Conservation (phyloP, 306 rosid genomes). For the Inga oerstediana region DNA sequence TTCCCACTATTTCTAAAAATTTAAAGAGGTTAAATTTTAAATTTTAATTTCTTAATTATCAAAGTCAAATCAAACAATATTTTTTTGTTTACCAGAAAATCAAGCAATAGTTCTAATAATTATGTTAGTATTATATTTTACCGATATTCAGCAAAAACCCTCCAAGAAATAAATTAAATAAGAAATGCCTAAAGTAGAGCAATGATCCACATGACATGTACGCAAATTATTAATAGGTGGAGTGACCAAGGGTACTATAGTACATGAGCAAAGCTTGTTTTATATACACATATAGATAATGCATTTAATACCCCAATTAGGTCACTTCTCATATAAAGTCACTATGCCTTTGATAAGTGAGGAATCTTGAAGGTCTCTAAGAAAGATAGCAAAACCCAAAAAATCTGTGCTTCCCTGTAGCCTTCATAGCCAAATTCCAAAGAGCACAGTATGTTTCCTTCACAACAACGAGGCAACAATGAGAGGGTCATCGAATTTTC, state of each 20-base stretch:
- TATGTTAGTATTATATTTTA: not conserved
- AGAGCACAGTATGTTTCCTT: constrained; percentile 58
- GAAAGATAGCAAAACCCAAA: constrained; percentile 34
- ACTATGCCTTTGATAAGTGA: not conserved
- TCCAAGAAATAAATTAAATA: not conserved
- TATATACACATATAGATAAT: not conserved
- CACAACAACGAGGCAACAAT: constrained; percentile 65
- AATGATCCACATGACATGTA: constrained; percentile 28
- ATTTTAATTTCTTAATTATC: not conserved
- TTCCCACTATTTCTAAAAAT: not conserved
- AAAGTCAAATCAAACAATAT: not conserved
- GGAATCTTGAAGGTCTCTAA: constrained; percentile 44
- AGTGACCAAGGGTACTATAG: not conserved
- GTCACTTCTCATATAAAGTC: constrained; percentile 30
- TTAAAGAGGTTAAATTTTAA: not conserved
- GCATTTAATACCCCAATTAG: constrained; percentile 25
- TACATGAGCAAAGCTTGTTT: constrained; percentile 16
- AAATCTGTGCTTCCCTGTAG: constrained; percentile 32
- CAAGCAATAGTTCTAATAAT: not conserved
- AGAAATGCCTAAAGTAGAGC: not conserved
- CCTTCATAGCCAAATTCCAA: constrained; percentile 28
- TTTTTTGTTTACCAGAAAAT: too few relatives aligned
- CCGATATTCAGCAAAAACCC: not conserved
- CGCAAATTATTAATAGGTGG: constrained; percentile 32
- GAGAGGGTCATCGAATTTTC: constrained; percentile 67